These are phyloP conservation scores for Alloteropsis semialata DNA, from an alignment of 176 grass and related monocot genomes.

Conservation along the genomic window DNA sequence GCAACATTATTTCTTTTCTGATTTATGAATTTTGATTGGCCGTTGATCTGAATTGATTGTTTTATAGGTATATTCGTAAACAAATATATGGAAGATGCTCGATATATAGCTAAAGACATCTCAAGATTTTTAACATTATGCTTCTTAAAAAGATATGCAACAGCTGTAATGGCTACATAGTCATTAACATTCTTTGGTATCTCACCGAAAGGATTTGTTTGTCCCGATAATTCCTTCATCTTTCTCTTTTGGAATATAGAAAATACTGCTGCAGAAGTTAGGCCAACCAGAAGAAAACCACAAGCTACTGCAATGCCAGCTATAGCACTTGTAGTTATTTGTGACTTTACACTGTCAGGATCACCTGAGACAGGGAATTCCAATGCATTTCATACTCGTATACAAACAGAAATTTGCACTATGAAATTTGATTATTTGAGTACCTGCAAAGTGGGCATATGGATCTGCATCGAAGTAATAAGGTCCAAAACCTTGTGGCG, in stretches of 20 bases:
- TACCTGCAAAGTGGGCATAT: constrained; percentile 47
- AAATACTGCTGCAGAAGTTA: constrained; percentile 52
- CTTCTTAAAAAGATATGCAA: neutral
- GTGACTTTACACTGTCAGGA: constrained; percentile 28
- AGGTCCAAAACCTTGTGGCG: constrained; percentile 62
- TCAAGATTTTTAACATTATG: neutral
- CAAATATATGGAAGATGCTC: too few species aligned
- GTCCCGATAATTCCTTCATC: constrained; percentile 35
- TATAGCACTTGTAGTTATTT: constrained; percentile 47
- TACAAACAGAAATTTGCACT: neutral
- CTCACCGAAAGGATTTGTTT: constrained; percentile 72
- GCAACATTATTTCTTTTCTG: too few species aligned
- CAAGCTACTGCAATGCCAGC: constrained; percentile 67
- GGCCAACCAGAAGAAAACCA: constrained; percentile 51
- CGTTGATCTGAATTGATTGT: too few species aligned
- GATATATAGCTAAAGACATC: neutral
- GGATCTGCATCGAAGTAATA: constrained; percentile 56
- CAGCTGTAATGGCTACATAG: neutral
- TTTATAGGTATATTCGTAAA: too few species aligned
- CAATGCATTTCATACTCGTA: constrained; percentile 16
- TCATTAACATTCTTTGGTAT: constrained; percentile 13
- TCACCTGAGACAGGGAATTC: constrained; percentile 30
- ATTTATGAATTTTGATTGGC: too few species aligned
- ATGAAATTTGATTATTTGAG: neutral
- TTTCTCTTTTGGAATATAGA: constrained; percentile 58